Conservation (phyloP, 2,329 filamentous ascomycete genomes). For the Geoglossum cookeanum region DNA sequence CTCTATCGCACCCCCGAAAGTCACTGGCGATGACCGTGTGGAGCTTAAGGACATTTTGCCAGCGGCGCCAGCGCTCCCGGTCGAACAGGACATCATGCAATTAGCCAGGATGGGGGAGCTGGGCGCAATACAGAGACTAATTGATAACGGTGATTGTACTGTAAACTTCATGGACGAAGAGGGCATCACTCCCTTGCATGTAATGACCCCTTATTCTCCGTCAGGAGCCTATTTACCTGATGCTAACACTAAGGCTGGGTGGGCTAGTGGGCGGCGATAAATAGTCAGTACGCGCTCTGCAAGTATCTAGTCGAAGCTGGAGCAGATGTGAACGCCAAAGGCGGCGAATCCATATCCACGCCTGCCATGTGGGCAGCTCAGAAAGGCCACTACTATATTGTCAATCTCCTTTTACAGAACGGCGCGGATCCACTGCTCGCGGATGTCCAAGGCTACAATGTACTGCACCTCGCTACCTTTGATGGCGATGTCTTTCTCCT, state of each 20-base stretch:
- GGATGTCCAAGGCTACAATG: conserved; percentile 94
- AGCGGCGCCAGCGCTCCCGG: conserved; percentile 21
- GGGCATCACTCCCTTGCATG: conserved; percentile 88
- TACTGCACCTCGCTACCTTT: conserved; percentile 89
- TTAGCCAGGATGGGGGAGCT: conserved; percentile 77
- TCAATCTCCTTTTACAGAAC: conserved; percentile 76
- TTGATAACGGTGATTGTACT: conserved; percentile 63
- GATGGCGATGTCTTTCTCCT: conserved; percentile 89
- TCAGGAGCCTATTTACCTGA: not conserved
- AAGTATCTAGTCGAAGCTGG: conserved; percentile 76
- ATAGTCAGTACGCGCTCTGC: conserved; percentile 95
- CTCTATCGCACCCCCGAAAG: not conserved
- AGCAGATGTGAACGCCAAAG: conserved; percentile 85
- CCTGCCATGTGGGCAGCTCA: conserved; percentile 95
- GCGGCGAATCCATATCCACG: conserved; percentile 86
- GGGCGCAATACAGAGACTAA: conserved; percentile 69
- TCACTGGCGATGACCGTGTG: conserved; percentile 13
- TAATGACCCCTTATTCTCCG: conserved; percentile 26
- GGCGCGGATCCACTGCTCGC: conserved; percentile 84
- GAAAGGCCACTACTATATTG: conserved; percentile 88
- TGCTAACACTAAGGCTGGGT: not conserved
- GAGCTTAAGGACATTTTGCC: conserved; percentile 18
- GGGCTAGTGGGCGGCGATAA: conserved; percentile 86
- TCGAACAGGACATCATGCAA: conserved; percentile 85
- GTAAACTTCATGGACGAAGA: conserved; percentile 75